Conservation (phyloP, 371 early-diverging fungal genomes). For the Rhizopus sp. region DNA sequence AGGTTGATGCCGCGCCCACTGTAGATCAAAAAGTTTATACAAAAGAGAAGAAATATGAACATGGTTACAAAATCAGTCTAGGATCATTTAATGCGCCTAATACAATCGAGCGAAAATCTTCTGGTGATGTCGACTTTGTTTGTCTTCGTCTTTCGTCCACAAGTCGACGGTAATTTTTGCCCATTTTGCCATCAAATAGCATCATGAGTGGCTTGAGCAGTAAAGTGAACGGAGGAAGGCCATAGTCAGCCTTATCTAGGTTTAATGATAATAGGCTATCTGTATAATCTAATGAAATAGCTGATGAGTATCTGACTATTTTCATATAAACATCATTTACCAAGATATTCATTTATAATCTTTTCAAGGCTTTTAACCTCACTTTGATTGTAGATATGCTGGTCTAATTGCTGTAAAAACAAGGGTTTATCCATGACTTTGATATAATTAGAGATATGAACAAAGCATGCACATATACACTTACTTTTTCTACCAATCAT, state of each 20-base stretch:
- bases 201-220: slow-evolving; percentile 40
- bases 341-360: slow-evolving; percentile 46
- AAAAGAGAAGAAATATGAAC: no score
- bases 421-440: slow-evolving; percentile 41
- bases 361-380: slow-evolving; percentile 32
- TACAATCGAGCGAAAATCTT: slow-evolving; percentile 20
- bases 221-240: slow-evolving; percentile 35
- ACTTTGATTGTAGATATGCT: slow-evolving; percentile 15
- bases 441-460: background rate
- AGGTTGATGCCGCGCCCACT: background rate
- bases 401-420: slow-evolving; percentile 37
- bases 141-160: slow-evolving; percentile 22
- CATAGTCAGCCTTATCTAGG: slow-evolving; percentile 10
- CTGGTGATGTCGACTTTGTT: slow-evolving; percentile 10
- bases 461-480: background rate
- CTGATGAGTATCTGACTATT: background rate
- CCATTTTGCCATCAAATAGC: slow-evolving; percentile 30
- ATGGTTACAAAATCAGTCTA: background rate
- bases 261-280: slow-evolving; percentile 22
- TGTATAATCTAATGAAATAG: slow-evolving; percentile 23
- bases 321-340: slow-evolving; percentile 14
- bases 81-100: slow-evolving; percentile 16
- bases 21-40: no score
- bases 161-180: slow-evolving; percentile 38
- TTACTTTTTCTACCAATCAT: slow-evolving; percentile 79